These are phyloP conservation scores for Fraxinus baroniana DNA, from an alignment of 305 asterid genomes.

Conservation along the genomic window DNA sequence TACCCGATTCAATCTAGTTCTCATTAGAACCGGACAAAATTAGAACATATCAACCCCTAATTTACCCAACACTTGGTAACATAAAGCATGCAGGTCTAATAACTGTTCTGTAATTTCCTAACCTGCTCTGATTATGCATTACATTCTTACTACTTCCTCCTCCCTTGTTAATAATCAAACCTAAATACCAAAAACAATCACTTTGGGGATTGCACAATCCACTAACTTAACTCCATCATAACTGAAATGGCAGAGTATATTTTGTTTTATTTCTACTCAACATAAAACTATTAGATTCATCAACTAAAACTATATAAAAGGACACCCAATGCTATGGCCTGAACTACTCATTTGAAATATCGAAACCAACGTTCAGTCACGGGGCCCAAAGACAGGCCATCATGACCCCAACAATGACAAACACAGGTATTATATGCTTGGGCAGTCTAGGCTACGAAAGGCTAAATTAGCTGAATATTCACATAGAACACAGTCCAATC, in stretches of 20 bases:
- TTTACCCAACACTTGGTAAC: neutral
- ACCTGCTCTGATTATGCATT: neutral
- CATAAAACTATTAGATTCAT: neutral
- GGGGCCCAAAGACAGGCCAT: neutral
- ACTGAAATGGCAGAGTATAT: neutral
- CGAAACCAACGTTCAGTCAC: neutral
- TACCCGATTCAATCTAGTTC: neutral
- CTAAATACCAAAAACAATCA: neutral
- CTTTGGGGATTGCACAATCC: no score
- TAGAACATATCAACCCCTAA: neutral
- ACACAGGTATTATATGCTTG: neutral
- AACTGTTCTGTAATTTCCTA: neutral
- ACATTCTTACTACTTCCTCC: neutral
- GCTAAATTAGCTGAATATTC: neutral
- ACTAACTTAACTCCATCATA: neutral
- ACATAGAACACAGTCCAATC: neutral
- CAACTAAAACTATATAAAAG: neutral
- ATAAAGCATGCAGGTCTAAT: neutral
- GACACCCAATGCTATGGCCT: neutral
- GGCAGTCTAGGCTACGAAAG: neutral
- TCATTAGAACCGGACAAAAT: neutral
- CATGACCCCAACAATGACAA: neutral
- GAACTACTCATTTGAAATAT: neutral
- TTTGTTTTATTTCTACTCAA: neutral
- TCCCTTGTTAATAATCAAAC: neutral